Evolutionary conservation across 2,329 filamentous ascomycete genomes (phyloP).

Genomic region (Delphinella strobiligena): DNA sequence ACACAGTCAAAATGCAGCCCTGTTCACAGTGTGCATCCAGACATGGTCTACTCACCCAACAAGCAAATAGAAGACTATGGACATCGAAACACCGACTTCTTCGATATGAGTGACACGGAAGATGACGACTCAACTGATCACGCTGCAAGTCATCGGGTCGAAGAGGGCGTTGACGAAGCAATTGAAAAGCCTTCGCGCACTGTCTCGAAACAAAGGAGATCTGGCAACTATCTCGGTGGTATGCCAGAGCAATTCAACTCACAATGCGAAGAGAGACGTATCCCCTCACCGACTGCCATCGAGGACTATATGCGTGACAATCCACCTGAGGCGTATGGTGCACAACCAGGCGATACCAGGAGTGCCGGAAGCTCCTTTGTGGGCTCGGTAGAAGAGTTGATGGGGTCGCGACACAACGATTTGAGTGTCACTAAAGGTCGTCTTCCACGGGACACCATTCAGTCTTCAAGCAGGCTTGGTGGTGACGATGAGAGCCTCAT

Average conservation of each 20-base stretch:
- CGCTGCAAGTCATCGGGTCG: not conserved
- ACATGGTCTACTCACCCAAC: slow-evolving; percentile 20
- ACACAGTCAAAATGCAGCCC: slow-evolving; percentile 21
- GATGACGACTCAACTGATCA: slow-evolving; percentile 3
- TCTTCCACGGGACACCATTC: not conserved
- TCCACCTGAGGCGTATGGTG: not conserved
- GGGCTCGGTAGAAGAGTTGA: slow-evolving; percentile 9
- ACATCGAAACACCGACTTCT: slow-evolving; percentile 21
- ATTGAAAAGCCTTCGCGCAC: not conserved
- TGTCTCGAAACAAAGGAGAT: slow-evolving; percentile 7
- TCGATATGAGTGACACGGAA: slow-evolving; percentile 21
- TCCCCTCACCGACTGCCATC: slow-evolving; percentile 6
- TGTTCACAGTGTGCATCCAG: slow-evolving; percentile 22
- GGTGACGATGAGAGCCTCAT: slow-evolving; percentile 10
- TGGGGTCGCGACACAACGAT: slow-evolving; percentile 1
- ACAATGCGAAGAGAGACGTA: slow-evolving; percentile 4
- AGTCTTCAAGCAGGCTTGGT: not conserved
- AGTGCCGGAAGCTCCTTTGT: slow-evolving; percentile 1
- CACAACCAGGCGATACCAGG: not conserved
- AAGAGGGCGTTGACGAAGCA: not conserved
- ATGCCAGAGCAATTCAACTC: slow-evolving; percentile 6
- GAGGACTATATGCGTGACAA: slow-evolving; percentile 5
- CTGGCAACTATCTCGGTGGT: slow-evolving; percentile 8
- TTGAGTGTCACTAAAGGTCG: not conserved
- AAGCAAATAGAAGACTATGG: slow-evolving; percentile 19